Percentiles rank a stretch among this genome's conserved stretches.
Evolutionary conservation across 1,284 basidiomycete genomes (phyloP).

Genomic region (Jaminaea rosea): DNA sequence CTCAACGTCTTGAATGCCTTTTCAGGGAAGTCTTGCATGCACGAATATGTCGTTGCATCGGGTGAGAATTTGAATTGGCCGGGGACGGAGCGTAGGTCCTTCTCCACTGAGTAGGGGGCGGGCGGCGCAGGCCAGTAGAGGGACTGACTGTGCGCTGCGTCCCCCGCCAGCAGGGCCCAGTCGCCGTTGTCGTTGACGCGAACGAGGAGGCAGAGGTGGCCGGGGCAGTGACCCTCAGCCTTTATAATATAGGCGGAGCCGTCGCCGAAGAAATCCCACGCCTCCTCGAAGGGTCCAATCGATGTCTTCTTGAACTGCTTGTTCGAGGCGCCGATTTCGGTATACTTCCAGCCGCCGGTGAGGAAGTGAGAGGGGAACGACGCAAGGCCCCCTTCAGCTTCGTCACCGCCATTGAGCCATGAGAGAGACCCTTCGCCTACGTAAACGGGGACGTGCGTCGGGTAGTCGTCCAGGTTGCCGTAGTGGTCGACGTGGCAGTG

Average conservation of each 20-base stretch:
- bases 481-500: conserved; percentile 14
- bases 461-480: conserved; percentile 11
- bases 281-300: conserved; percentile 10
- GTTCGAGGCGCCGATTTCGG: background rate
- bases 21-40: conserved; percentile 13
- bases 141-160: conserved; percentile 12
- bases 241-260: conserved; percentile 2
- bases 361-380: conserved; percentile 10
- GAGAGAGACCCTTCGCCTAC: conserved; percentile 9
- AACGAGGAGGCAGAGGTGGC: conserved; percentile 8
- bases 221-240: conserved; percentile 13
- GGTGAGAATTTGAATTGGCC: conserved; percentile 7
- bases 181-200: background rate
- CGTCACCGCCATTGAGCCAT: conserved; percentile 13
- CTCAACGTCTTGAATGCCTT: conserved; percentile 8
- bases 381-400: conserved; percentile 7
- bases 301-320: background rate
- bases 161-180: conserved; percentile 8
- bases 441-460: conserved; percentile 7
- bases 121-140: conserved; percentile 13
- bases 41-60: conserved; percentile 2
- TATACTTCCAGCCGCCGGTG: conserved; percentile 2
- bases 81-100: conserved; percentile 8
- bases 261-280: conserved; percentile 13
- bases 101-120: conserved; percentile 1